These are phyloP conservation scores for Cubamyces sp. DNA, from an alignment of 768 basidiomycete species.

Conservation along the genomic window DNA sequence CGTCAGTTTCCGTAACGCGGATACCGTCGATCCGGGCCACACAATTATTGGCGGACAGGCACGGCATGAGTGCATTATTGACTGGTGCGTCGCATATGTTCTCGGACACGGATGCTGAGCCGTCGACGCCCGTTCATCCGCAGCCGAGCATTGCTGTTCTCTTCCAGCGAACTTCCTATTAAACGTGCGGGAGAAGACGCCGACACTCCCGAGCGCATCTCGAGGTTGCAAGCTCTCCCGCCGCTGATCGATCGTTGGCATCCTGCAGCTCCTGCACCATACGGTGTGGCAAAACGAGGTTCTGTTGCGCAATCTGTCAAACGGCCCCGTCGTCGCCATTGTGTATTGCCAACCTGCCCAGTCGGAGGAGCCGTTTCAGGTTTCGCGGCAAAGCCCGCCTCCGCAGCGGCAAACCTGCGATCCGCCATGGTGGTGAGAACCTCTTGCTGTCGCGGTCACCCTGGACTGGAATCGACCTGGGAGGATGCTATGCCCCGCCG, in stretches of 20 bases:
- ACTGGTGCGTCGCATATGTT: neutral
- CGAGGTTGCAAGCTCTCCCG: too few species aligned
- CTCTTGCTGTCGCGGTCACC: neutral
- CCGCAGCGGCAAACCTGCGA: neutral
- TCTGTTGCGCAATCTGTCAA: slow-evolving; percentile 4
- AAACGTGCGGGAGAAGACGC: too few species aligned
- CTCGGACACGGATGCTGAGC: neutral
- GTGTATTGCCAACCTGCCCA: neutral
- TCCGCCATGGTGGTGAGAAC: neutral
- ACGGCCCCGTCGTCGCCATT: neutral
- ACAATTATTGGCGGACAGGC: too few species aligned
- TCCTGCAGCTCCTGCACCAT: too few species aligned
- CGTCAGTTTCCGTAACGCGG: neutral
- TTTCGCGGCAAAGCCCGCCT: neutral
- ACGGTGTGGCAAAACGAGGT: too few species aligned
- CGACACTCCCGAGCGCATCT: too few species aligned
- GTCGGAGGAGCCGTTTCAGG: neutral
- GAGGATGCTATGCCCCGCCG: too few species aligned
- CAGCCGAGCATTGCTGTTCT: too few species aligned
- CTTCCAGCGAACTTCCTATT: too few species aligned
- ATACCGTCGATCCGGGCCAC: slow-evolving; percentile 4
- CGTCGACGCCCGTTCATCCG: too few species aligned
- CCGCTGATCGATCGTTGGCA: too few species aligned
- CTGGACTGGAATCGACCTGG: too few species aligned
- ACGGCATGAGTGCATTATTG: neutral